Base-by-base conservation (phyloP, 495 filamentous ascomycete species). In the Rusavskia elegans region DNA sequence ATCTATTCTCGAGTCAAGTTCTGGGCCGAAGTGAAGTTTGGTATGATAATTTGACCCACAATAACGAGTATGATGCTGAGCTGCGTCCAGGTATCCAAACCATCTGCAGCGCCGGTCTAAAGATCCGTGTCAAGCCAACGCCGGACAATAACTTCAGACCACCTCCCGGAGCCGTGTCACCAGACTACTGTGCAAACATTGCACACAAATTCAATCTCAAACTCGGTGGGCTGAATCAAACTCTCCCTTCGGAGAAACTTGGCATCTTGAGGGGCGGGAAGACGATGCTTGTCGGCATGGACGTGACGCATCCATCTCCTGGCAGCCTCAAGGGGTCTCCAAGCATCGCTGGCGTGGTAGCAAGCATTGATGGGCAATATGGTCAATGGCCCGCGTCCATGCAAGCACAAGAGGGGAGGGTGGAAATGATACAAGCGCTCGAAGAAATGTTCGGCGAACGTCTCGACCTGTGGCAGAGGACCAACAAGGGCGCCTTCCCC, bases 291-390 rank as follows among this genome's bases (percentile, higher is more conserved):
- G 73, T 90, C 35, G 89, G 89, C 0, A 80, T 88, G 41, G 89
- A 95, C 58, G 88, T 94, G 2, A 92, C 87, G 0, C 89, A 95
- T 58, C 89, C 89, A 0, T 86, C 84, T 0, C 86, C 88, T 9
- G 75, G 84, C 0, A 77, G 76, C 16, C 53, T 69, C 0, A 63
- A 68, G 11, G 68, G 66, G 5, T 72, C 76, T 1, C 87, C 87
- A 5, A 86, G 81, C 57, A 77, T 92, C 51, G 85, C 87, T 2
- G 81, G 74, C 3, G 72, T 95, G 48, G 86, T 92, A 10, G 79
- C 84, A 0, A 86, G 79, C 51, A 61, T 80, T 32, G 84, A 92
- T 61, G 58, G 57, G 0, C 56, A 70, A 16, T 71, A 86, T 11
- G 70, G 63, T 0, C 84, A 89, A 56, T 95, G 80, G 75, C 85